Percentiles rank a stretch among this genome's conserved stretches.
These are phyloP conservation scores for Musa itinerans DNA, from an alignment of 176 grass and related monocot genomes.

Conservation along the genomic window DNA sequence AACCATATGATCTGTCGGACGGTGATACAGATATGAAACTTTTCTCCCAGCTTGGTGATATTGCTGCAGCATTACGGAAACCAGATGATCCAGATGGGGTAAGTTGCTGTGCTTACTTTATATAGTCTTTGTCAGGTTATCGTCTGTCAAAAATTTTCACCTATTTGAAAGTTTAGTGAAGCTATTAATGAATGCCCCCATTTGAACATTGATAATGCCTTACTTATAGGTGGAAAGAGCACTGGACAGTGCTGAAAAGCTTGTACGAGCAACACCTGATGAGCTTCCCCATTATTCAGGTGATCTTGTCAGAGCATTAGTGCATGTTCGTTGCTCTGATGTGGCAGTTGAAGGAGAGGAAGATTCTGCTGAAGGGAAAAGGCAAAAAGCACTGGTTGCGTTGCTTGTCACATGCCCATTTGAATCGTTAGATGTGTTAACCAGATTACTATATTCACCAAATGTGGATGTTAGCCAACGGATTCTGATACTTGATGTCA, in stretches of 20 bases:
- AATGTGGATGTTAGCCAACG: slow-evolving; percentile 81
- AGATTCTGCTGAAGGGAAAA: slow-evolving; percentile 85
- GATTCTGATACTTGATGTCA: slow-evolving; percentile 83
- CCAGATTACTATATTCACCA: slow-evolving; percentile 78
- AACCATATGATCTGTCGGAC: slow-evolving; percentile 93
- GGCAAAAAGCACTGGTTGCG: slow-evolving; percentile 69
- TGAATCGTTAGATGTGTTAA: slow-evolving; percentile 70
- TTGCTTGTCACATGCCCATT: slow-evolving; percentile 80
- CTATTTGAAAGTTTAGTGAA: slow-evolving; percentile 6
- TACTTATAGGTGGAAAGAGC: slow-evolving; percentile 68
- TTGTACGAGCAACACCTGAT: slow-evolving; percentile 83
- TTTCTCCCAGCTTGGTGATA: slow-evolving; percentile 64
- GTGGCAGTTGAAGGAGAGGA: slow-evolving; percentile 77
- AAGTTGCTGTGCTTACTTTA: slow-evolving; percentile 28
- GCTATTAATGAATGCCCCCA: no score
- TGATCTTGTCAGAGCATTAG: slow-evolving; percentile 72
- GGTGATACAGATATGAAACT: slow-evolving; percentile 65
- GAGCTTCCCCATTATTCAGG: slow-evolving; percentile 63
- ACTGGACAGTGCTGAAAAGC: slow-evolving; percentile 56
- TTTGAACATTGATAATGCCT: no score
- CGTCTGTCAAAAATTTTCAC: background rate
- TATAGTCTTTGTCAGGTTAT: slow-evolving; percentile 6
- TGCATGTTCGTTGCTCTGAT: slow-evolving; percentile 85
- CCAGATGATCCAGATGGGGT: slow-evolving; percentile 86
- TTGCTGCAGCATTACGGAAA: slow-evolving; percentile 69